phyloP scores from a whole-genome alignment of 2,329 filamentous ascomycete species.

The Fusarium sterilihyphosum region DNA sequence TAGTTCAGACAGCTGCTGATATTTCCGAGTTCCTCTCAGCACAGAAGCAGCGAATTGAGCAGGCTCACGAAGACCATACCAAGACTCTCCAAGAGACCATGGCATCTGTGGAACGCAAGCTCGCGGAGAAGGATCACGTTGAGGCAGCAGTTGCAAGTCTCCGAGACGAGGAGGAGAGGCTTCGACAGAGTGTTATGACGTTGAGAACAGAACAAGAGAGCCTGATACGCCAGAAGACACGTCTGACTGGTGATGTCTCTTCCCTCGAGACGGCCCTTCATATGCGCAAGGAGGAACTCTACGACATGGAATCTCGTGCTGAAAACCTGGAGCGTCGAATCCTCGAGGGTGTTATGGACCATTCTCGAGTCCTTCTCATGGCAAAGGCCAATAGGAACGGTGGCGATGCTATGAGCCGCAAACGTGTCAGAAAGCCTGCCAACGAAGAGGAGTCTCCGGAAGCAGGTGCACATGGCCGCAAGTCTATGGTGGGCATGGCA shows the following conservation, averaged over 20 bases:
- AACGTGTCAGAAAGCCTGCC: constrained; percentile 60
- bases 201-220: constrained; percentile 78
- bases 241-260: constrained; percentile 85
- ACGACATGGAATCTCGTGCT: constrained; percentile 88
- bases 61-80: constrained; percentile 82
- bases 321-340: constrained; percentile 92
- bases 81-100: constrained; percentile 82
- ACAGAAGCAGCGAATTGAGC: constrained; percentile 78
- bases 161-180: constrained; percentile 62
- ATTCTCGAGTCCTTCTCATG: constrained; percentile 90
- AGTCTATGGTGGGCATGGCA: constrained; percentile 62
- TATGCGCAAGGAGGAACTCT: constrained; percentile 89
- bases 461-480: constrained; percentile 39
- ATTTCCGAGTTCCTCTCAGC: constrained; percentile 82
- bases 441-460: constrained; percentile 35
- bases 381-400: constrained; percentile 65
- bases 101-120: constrained; percentile 80
- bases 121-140: constrained; percentile 71
- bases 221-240: constrained; percentile 79
- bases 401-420: constrained; percentile 67
- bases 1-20: constrained; percentile 84
- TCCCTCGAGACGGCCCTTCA: constrained; percentile 90
- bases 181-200: constrained; percentile 64
- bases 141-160: constrained; percentile 64
- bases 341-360: constrained; percentile 94